These are phyloP conservation scores for Vaccinium myrtillus DNA, from an alignment of 148 eudicot genomes.

Conservation along the genomic window DNA sequence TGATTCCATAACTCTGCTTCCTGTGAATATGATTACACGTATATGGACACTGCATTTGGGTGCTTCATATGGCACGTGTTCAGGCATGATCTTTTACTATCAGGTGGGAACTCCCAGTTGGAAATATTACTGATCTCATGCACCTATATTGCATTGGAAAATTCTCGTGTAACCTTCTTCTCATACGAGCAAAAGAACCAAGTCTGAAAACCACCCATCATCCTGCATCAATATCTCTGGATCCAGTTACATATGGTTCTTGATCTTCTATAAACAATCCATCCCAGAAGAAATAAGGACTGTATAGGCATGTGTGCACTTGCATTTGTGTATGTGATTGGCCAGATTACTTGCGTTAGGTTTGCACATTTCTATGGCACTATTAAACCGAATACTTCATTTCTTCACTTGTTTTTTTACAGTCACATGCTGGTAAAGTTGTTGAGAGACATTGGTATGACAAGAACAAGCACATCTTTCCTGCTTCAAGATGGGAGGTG, in stretches of 20 bases:
- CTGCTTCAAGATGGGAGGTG: slow-evolving; percentile 99
- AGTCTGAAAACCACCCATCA: not conserved
- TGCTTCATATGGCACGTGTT: not conserved
- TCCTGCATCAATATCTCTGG: not conserved
- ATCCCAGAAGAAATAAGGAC: not conserved
- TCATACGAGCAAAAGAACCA: not conserved
- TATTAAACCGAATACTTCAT: not conserved
- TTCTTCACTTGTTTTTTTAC: slow-evolving; percentile 22
- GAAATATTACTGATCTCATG: not conserved
- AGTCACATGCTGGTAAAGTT: slow-evolving; percentile 99
- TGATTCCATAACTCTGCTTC: not conserved
- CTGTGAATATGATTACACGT: not conserved
- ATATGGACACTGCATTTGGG: not conserved
- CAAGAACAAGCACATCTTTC: slow-evolving; percentile 97
- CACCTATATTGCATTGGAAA: no score
- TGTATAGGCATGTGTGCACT: not conserved
- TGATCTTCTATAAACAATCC: not conserved
- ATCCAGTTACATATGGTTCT: not conserved
- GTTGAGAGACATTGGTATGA: slow-evolving; percentile 99
- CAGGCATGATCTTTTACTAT: not conserved
- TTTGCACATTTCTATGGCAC: not conserved
- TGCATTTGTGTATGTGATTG: not conserved
- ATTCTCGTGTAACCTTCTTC: not conserved
- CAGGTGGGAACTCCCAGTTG: not conserved
- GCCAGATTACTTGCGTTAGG: not conserved